Evolutionary conservation across 371 early-diverging fungal genomes (phyloP).

Genomic region (Phascolomyces articulosus): DNA sequence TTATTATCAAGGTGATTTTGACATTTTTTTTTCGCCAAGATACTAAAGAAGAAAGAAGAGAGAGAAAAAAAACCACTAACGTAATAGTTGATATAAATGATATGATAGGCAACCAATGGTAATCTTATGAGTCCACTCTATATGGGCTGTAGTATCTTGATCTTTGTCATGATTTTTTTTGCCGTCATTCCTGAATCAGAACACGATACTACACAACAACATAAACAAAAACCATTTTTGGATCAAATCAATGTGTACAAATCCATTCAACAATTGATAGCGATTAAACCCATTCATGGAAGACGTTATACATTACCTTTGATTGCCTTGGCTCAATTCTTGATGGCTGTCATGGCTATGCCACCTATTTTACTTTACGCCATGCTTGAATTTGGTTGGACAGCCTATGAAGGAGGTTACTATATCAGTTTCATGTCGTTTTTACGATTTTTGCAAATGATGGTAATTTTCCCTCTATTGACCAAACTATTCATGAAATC

Average conservation of each 20-base stretch:
- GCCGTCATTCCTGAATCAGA: conserved; percentile 54
- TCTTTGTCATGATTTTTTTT: conserved; percentile 26
- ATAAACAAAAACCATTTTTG: conserved; percentile 6
- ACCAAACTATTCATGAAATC: conserved; percentile 20
- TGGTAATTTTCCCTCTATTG: conserved; percentile 32
- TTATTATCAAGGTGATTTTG: conserved; percentile 31
- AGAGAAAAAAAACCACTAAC: too few relatives aligned
- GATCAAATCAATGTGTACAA: conserved; percentile 41
- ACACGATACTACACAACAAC: not conserved
- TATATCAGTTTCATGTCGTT: conserved; percentile 33
- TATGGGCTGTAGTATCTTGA: conserved; percentile 23
- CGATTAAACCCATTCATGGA: conserved; percentile 7
- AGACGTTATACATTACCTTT: conserved; percentile 29
- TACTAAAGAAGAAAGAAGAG: too few relatives aligned
- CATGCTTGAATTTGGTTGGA: conserved; percentile 50
- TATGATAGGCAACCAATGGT: not conserved
- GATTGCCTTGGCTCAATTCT: conserved; percentile 30
- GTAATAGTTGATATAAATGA: too few relatives aligned
- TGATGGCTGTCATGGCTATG: conserved; percentile 20
- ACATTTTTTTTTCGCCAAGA: not conserved
- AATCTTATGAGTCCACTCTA: conserved; percentile 36
- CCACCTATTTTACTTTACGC: conserved; percentile 48
- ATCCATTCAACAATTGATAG: conserved; percentile 29
- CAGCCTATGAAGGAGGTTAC: conserved; percentile 47
- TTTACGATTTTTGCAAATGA: conserved; percentile 20